A percentile compares a stretch with the other conserved stretches of the same genome.
phyloP scores from a whole-genome alignment of 805 yeast genomes.

The Pichia eremophila region DNA sequence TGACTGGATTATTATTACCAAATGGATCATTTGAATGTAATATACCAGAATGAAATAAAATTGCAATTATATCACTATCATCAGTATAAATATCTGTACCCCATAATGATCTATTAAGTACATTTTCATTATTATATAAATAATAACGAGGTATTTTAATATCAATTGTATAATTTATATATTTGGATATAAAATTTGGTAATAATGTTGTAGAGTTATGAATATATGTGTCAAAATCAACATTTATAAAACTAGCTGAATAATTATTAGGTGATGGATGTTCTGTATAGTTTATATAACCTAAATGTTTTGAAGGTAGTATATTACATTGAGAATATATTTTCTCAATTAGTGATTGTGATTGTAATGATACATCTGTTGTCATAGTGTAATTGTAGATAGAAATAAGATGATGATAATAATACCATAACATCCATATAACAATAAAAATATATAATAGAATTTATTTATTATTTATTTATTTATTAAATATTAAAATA shows the following conservation, averaged over 20 bases:
- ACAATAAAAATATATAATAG: too few species aligned
- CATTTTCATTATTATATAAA: slow-evolving; percentile 33
- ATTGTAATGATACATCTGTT: background rate
- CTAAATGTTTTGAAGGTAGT: slow-evolving; percentile 30
- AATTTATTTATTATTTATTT: too few species aligned
- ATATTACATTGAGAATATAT: background rate
- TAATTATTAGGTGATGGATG: slow-evolving; percentile 39
- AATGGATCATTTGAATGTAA: slow-evolving; percentile 30
- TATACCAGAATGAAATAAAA: slow-evolving; percentile 67
- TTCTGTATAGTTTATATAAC: slow-evolving; percentile 49
- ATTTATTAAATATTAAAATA: too few species aligned
- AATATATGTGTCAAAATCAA: background rate
- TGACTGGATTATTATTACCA: background rate
- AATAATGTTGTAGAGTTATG: background rate
- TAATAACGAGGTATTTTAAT: slow-evolving; percentile 43
- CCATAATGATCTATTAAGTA: slow-evolving; percentile 57
- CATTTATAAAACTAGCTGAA: background rate
- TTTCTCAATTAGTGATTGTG: background rate
- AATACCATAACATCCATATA: too few species aligned
- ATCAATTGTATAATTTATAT: slow-evolving; percentile 39
- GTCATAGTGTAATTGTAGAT: too few species aligned
- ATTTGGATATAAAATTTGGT: background rate
- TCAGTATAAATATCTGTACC: slow-evolving; percentile 92
- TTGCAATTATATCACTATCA: slow-evolving; percentile 77
- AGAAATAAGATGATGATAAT: too few species aligned